Conservation (phyloP, 1,139 yeast species). For the Hyphopichia fennica region DNA sequence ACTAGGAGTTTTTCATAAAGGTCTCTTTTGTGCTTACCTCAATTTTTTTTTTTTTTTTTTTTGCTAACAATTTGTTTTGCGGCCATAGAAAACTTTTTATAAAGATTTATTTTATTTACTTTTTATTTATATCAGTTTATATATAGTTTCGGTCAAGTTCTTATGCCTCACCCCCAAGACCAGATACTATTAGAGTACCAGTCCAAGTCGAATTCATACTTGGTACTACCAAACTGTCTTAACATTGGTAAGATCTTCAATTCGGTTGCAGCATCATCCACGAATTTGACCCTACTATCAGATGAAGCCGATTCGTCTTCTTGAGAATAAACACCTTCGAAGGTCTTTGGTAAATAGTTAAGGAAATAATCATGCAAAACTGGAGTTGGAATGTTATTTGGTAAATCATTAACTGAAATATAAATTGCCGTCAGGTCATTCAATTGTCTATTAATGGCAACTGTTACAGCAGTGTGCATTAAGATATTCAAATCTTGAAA, state of each 20-base stretch:
- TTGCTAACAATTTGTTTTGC: not conserved
- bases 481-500: slow-evolving; percentile 44
- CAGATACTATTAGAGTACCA: slow-evolving; percentile 37
- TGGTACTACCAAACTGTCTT: slow-evolving; percentile 29
- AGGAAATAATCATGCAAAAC: slow-evolving; percentile 40
- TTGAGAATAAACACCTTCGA: slow-evolving; percentile 11
- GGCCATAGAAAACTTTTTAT: not conserved
- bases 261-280: slow-evolving; percentile 21
- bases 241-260: slow-evolving; percentile 35
- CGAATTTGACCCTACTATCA: slow-evolving; percentile 20
- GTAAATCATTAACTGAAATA: slow-evolving; percentile 34
- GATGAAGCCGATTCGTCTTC: slow-evolving; percentile 9
- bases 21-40: too few species aligned
- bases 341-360: slow-evolving; percentile 30
- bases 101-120: not conserved
- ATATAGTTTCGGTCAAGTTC: not conserved
- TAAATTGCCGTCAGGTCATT: slow-evolving; percentile 15
- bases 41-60: too few species aligned
- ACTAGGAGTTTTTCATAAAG: too few species aligned
- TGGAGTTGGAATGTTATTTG: slow-evolving; percentile 34
- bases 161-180: slow-evolving; percentile 22
- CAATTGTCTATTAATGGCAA: slow-evolving; percentile 23
- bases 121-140: not conserved
- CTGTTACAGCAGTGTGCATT: slow-evolving; percentile 30
- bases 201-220: slow-evolving; percentile 34